Evolutionary conservation across 768 basidiomycete species (phyloP).

Genomic region (Amanita molliuscula): DNA sequence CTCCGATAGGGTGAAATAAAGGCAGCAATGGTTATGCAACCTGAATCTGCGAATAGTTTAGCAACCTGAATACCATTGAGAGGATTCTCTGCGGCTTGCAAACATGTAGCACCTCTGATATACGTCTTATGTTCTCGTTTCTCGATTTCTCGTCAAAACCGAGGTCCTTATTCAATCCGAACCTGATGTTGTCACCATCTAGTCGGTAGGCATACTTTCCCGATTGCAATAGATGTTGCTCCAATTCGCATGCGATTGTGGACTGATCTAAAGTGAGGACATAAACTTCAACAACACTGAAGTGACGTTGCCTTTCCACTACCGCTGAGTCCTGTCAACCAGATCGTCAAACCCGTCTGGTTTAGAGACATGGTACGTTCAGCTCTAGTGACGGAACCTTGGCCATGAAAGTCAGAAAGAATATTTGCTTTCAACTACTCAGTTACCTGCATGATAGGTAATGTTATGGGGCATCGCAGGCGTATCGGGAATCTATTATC

Average conservation of each 20-base stretch:
- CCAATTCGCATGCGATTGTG: constrained; percentile 93
- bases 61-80: constrained; percentile 55
- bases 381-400: constrained; percentile 58
- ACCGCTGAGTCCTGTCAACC: constrained; percentile 94
- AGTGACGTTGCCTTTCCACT: constrained; percentile 70
- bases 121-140: constrained; percentile 92
- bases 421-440: not conserved
- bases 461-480: constrained; percentile 1
- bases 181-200: constrained; percentile 93
- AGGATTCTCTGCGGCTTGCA: not conserved
- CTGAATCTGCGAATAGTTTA: constrained; percentile 86
- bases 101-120: constrained; percentile 66
- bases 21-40: constrained; percentile 80
- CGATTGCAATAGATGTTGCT: constrained; percentile 86
- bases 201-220: constrained; percentile 83
- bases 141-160: constrained; percentile 89
- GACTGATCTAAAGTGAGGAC: constrained; percentile 33
- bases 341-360: constrained; percentile 87
- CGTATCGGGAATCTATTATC: not conserved
- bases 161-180: constrained; percentile 94
- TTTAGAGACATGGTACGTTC: constrained; percentile 62
- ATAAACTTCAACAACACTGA: not conserved
- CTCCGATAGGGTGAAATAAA: constrained; percentile 97
- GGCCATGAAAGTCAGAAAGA: not conserved
- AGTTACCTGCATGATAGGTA: constrained; percentile 13